phyloP scores from a whole-genome alignment of 1,284 basidiomycete species.

The Papiliotrema flavescens region DNA sequence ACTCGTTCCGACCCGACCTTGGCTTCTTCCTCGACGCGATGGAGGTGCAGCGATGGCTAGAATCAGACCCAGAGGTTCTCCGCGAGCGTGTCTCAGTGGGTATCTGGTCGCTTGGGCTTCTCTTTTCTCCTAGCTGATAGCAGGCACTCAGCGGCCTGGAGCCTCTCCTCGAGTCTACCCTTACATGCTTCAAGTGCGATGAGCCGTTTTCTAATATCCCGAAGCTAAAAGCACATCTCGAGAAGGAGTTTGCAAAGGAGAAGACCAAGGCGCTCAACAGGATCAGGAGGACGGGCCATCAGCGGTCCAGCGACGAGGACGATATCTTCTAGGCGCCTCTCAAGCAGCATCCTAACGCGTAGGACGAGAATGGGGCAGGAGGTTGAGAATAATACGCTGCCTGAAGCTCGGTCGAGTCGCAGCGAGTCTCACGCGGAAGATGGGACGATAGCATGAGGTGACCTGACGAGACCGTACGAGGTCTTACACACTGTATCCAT shows the following conservation, averaged over 20 bases:
- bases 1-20: constrained; percentile 81
- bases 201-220: constrained; percentile 68
- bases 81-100: constrained; percentile 26
- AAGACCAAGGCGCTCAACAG: constrained; percentile 36
- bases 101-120: constrained; percentile 22
- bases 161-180: constrained; percentile 60
- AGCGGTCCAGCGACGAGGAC: constrained; percentile 5
- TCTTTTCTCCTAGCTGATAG: background rate
- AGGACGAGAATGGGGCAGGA: too few relatives aligned
- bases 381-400: too few relatives aligned
- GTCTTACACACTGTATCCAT: too few relatives aligned
- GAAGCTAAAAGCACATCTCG: constrained; percentile 58
- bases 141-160: constrained; percentile 4
- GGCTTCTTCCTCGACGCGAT: constrained; percentile 82
- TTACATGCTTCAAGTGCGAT: constrained; percentile 68
- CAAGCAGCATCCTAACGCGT: too few relatives aligned
- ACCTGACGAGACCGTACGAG: too few relatives aligned
- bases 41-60: constrained; percentile 72
- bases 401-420: too few relatives aligned
- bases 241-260: constrained; percentile 37
- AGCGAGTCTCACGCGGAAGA: too few relatives aligned
- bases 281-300: constrained; percentile 1
- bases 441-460: too few relatives aligned
- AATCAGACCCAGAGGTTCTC: constrained; percentile 50
- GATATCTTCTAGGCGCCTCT: constrained; percentile 2